Percentiles rank a stretch among this genome's conserved stretches.
These are phyloP conservation scores for Candida frijolesensis DNA, from an alignment of 1,139 yeast species.

Conservation along the genomic window DNA sequence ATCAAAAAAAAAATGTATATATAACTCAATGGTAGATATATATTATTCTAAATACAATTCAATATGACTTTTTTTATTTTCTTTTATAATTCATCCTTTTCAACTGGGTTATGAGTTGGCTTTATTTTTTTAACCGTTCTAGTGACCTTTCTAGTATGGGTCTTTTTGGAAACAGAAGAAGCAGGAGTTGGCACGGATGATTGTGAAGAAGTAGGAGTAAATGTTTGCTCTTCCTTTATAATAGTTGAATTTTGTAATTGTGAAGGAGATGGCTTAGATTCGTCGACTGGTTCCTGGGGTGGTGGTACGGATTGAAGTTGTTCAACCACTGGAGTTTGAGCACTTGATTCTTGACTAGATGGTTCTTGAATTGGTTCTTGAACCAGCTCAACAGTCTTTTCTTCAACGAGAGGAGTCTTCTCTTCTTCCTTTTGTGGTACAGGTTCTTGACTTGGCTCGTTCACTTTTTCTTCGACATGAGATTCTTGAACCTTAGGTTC, in stretches of 20 bases:
- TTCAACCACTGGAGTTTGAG: slow-evolving; percentile 7
- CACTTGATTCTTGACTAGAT: slow-evolving; percentile 2
- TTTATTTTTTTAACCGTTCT: slow-evolving; percentile 13
- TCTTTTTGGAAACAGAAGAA: slow-evolving; percentile 6
- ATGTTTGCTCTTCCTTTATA: neutral
- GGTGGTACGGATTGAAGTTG: slow-evolving; percentile 1
- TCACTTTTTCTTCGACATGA: neutral
- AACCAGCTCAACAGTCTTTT: slow-evolving; percentile 1
- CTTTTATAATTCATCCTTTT: slow-evolving; percentile 17
- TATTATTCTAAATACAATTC: neutral
- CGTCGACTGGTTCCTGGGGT: neutral
- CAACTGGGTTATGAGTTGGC: slow-evolving; percentile 10
- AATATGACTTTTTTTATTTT: neutral
- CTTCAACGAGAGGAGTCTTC: slow-evolving; percentile 6
- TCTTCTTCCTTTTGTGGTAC: neutral
- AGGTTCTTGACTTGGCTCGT: slow-evolving; percentile 1
- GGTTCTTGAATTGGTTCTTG: slow-evolving; percentile 1
- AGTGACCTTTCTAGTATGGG: slow-evolving; percentile 12
- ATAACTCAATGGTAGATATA: too few species aligned
- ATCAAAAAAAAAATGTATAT: neutral
- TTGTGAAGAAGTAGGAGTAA: neutral
- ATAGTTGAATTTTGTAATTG: neutral
- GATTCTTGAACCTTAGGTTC: slow-evolving; percentile 2
- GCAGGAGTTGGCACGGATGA: neutral
- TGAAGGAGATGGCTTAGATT: neutral